Conservation (phyloP, 805 yeast genomes). For the Wickerhamomyces xylosicus region DNA sequence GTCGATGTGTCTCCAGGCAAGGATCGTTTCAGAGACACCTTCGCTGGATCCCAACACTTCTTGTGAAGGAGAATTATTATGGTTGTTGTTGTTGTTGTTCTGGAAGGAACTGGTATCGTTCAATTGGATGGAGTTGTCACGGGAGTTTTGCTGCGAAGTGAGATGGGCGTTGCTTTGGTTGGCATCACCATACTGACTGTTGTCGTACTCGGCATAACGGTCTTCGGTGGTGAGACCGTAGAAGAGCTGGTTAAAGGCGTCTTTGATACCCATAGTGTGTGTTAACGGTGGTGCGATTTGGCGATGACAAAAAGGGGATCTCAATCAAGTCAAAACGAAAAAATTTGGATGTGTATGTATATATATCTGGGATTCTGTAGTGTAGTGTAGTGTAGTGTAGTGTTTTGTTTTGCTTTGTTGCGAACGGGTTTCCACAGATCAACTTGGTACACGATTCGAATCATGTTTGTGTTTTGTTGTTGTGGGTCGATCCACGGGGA, state of each 20-base stretch:
- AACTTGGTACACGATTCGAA: too few species aligned
- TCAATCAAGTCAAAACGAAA: too few species aligned
- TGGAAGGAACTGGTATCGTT: conserved; percentile 23
- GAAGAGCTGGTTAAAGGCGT: conserved; percentile 45
- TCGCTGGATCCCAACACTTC: conserved; percentile 22
- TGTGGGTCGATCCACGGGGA: too few species aligned
- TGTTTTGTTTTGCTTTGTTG: too few species aligned
- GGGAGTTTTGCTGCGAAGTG: not conserved
- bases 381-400: too few species aligned
- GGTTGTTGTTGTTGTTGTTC: too few species aligned
- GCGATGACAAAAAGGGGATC: too few species aligned
- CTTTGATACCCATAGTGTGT: conserved; percentile 26
- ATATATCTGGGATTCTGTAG: too few species aligned
- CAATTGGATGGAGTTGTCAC: conserved; percentile 8
- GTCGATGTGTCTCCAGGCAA: conserved; percentile 86
- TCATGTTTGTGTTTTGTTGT: too few species aligned
- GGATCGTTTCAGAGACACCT: conserved; percentile 65
- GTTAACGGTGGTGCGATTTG: not conserved
- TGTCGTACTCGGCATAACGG: conserved; percentile 58
- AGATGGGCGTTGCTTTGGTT: conserved; percentile 1
- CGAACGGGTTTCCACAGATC: too few species aligned
- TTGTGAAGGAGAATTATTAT: too few species aligned
- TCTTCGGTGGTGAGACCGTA: conserved; percentile 59
- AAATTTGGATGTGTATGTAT: too few species aligned
- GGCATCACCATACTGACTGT: conserved; percentile 26